Evolutionary conservation across 1,284 basidiomycete genomes (phyloP).

Genomic region (Ganoderma boninense): DNA sequence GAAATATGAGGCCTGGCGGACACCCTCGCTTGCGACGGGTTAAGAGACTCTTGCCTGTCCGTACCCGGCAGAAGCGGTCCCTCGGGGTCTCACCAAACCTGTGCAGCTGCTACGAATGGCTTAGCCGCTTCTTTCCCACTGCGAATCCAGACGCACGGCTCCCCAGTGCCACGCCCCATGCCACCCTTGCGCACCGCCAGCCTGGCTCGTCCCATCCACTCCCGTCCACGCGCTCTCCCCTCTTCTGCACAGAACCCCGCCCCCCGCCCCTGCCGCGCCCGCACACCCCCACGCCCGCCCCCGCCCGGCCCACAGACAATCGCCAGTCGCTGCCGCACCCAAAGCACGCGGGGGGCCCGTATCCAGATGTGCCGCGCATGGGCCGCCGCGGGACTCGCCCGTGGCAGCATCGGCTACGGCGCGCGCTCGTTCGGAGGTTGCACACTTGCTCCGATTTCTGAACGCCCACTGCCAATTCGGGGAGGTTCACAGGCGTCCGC

Average conservation of each 20-base stretch:
- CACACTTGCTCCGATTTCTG: slow-evolving; percentile 25
- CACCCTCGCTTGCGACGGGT: slow-evolving; percentile 14
- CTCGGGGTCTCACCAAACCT: slow-evolving; percentile 33
- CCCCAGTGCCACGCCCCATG: slow-evolving; percentile 25
- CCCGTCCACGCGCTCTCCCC: slow-evolving; percentile 20
- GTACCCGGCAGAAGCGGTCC: slow-evolving; percentile 18
- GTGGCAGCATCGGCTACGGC: not conserved
- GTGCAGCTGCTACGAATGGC: slow-evolving; percentile 30
- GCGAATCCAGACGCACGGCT: slow-evolving; percentile 22
- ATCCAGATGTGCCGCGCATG: not conserved
- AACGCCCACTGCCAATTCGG: slow-evolving; percentile 21
- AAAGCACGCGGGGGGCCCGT: not conserved
- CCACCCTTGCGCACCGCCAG: slow-evolving; percentile 29
- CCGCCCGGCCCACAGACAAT: slow-evolving; percentile 1
- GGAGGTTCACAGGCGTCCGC: slow-evolving; percentile 28
- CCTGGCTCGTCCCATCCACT: slow-evolving; percentile 10
- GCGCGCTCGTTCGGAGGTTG: slow-evolving; percentile 20
- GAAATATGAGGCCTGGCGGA: slow-evolving; percentile 25
- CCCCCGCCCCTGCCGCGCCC: slow-evolving; percentile 1
- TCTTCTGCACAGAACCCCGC: slow-evolving; percentile 14
- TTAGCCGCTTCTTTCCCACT: slow-evolving; percentile 31
- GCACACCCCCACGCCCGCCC: not conserved
- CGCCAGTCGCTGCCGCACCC: not conserved
- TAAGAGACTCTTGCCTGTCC: slow-evolving; percentile 16
- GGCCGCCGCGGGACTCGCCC: not conserved